Evolutionary conservation across 257 asterid species (phyloP).

Genomic region (Dorcoceras hygrometricum): DNA sequence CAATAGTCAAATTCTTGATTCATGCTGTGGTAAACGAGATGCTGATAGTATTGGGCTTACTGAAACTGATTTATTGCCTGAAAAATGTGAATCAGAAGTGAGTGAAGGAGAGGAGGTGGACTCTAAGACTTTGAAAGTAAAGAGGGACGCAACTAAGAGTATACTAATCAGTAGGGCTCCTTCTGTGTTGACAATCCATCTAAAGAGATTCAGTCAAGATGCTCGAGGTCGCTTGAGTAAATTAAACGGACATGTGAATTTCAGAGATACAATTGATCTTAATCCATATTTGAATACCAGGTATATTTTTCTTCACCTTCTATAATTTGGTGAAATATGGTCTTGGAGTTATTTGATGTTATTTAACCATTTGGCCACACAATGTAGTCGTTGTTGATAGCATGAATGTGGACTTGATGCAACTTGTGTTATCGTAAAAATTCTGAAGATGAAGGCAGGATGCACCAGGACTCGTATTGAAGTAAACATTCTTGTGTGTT

Average conservation of each 20-base stretch:
- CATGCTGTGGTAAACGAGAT: constrained; percentile 21
- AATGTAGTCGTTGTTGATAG: not conserved
- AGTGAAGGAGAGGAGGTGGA: constrained; percentile 41
- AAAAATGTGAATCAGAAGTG: constrained; percentile 36
- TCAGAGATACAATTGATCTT: constrained; percentile 61
- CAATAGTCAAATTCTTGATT: constrained; percentile 25
- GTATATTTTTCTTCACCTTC: constrained; percentile 36
- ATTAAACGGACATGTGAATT: constrained; percentile 76
- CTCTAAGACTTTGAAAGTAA: constrained; percentile 57
- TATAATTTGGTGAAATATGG: not conserved
- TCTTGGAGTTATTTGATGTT: constrained; percentile 4
- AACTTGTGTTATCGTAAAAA: not conserved
- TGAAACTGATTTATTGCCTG: constrained; percentile 24
- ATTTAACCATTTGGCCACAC: not conserved
- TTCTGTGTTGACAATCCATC: constrained; percentile 68
- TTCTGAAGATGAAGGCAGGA: not conserved
- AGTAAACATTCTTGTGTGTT: too few relatives aligned
- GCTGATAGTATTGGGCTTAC: constrained; percentile 30
- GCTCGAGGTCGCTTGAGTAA: constrained; percentile 82
- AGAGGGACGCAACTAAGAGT: constrained; percentile 87
- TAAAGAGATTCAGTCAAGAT: constrained; percentile 90
- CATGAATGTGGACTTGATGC: not conserved
- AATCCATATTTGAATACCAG: constrained; percentile 74
- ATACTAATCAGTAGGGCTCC: constrained; percentile 69
- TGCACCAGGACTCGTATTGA: not conserved